Evolutionary conservation across 2,329 filamentous ascomycete species (phyloP), one percentile per base, ranked within the genome.

Genomic region (Ramularia endophylla): DNA sequence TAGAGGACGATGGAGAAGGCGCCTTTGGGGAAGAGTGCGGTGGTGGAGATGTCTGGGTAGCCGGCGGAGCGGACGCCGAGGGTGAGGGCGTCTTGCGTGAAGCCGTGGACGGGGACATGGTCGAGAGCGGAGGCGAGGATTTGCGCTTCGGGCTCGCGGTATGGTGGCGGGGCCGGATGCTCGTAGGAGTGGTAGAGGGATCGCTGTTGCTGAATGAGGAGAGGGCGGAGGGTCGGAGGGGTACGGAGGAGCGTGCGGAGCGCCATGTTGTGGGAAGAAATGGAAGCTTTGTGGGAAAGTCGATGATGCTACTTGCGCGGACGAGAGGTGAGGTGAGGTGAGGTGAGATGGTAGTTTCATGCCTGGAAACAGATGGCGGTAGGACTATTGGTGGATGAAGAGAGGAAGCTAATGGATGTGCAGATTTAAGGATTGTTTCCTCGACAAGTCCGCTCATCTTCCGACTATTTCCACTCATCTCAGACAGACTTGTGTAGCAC

Each of bases 21-120:
- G 6, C 86, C 87, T 30, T 82, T 75, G 1, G 87, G 81, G 41
- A 98, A 80, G 15, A 95, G 70, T 11, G 22, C 22, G 58, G 87
- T 89, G 8, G 85, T 80, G 44, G 86, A 89, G 44, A 90, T 87
- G 60, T 92, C 86, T 38, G 87, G 80, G 62, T 90, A 95, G 32
- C 89, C 88, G 13, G 82, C 80, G 57, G 95, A 87, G 57, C 80
- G 80, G 46, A 87, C 87, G 47, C 90, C 92, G 16, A 85, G 75
- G 31, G 78, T 76, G 8, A 98, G 74, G 1, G 89, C 73, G 15
- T 77, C 72, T 36, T 73, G 68, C 0, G 87, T 86, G 73, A 97
- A 98, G 61, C 92, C 92, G 62, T 87, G 77, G 37, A 74, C 64
- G 13, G 88, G 87, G 8, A 97, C 80, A 62, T 94, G 85, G 20